Evolutionary conservation across 148 eudicot genomes (phyloP), one percentile per base, ranked within the genome.

Genomic region (Silene uniflora): DNA sequence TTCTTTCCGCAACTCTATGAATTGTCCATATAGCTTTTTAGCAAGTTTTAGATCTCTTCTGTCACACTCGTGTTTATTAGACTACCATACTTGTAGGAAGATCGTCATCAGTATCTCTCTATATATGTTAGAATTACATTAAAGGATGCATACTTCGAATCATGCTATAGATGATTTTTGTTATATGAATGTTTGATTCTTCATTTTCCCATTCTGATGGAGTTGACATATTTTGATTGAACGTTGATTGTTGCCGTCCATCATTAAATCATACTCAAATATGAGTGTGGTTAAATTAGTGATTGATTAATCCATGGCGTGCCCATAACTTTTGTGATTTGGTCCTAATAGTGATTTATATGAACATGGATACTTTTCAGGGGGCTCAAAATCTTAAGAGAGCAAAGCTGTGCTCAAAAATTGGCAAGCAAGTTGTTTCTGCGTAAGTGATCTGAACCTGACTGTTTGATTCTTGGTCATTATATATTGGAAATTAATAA

Each of bases 381-480:
- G 91, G 87, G 12, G 88, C 87, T 69, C 90, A 95, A 73, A 83
- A 92, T 79, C 88, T 85, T 39, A 95, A 90, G 91, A 92, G 90
- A 86, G 77, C 81, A 32, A 95, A 95, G 87, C 79, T 92, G 62
- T 90, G 85, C 76, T 72, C 96, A 56, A 90, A 72, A 83, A 81
- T 92, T 17, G 97, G 98, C 78, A 95, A 95, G 85, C 91, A 95
- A 87, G 96, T 90, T 67, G 86, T 95, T 78, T 95, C 97, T 68
- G 98, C 93, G 97, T 92, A 87, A 89, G 98, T 86, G 59, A 46
- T 75, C 83, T 29, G 17, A 42, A 69, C 7, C 69, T 29, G 46
- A 17, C 32, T 66, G 18, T 17, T 29, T 66, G 9, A 52, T 70
- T 52, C 25, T 18, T 22, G 21, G 35, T 24, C 23, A 5, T 54